These are phyloP conservation scores for Setaria italica DNA, from an alignment of 202 grass and related monocot genomes.

Conservation along the genomic window DNA sequence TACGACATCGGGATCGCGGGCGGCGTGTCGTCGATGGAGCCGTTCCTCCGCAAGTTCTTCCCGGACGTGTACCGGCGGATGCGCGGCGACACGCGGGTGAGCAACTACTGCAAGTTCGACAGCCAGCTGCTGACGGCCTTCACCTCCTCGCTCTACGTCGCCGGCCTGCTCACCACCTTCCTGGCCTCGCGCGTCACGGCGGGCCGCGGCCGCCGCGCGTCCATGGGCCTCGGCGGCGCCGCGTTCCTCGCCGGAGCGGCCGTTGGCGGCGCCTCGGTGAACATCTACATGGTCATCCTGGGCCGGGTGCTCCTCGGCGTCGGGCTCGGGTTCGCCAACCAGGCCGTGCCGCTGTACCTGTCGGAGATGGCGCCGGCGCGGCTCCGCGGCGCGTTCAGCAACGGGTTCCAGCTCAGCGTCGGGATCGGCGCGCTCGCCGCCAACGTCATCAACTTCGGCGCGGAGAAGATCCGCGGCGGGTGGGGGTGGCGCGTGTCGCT, in stretches of 20 bases:
- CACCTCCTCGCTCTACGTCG: slow-evolving; percentile 81
- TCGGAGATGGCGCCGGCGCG: slow-evolving; percentile 77
- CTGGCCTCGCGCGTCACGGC: slow-evolving; percentile 53
- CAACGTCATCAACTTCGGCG: slow-evolving; percentile 66
- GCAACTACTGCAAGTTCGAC: slow-evolving; percentile 96
- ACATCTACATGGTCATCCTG: slow-evolving; percentile 71
- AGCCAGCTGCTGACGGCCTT: slow-evolving; percentile 84
- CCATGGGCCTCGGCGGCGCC: slow-evolving; percentile 70
- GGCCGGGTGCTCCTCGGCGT: slow-evolving; percentile 69
- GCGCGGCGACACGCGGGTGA: slow-evolving; percentile 53
- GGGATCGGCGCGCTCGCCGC: slow-evolving; percentile 57
- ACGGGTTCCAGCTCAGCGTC: slow-evolving; percentile 70
- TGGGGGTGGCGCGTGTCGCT: slow-evolving; percentile 77
- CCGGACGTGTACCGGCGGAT: slow-evolving; percentile 61
- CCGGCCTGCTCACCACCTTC: slow-evolving; percentile 67
- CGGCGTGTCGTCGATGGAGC: slow-evolving; percentile 74
- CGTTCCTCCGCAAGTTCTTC: slow-evolving; percentile 67
- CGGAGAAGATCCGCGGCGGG: slow-evolving; percentile 65
- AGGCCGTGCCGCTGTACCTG: slow-evolving; percentile 77
- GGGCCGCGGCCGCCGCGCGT: slow-evolving; percentile 45
- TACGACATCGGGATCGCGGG: slow-evolving; percentile 78
- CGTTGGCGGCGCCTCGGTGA: slow-evolving; percentile 46
- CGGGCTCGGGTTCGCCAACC: slow-evolving; percentile 72
- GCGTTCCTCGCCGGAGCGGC: slow-evolving; percentile 58
- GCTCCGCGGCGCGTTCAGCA: slow-evolving; percentile 68